These are phyloP conservation scores for Dendrocalamus sinicus DNA, from an alignment of 176 grass and related monocot species.

Conservation along the genomic window DNA sequence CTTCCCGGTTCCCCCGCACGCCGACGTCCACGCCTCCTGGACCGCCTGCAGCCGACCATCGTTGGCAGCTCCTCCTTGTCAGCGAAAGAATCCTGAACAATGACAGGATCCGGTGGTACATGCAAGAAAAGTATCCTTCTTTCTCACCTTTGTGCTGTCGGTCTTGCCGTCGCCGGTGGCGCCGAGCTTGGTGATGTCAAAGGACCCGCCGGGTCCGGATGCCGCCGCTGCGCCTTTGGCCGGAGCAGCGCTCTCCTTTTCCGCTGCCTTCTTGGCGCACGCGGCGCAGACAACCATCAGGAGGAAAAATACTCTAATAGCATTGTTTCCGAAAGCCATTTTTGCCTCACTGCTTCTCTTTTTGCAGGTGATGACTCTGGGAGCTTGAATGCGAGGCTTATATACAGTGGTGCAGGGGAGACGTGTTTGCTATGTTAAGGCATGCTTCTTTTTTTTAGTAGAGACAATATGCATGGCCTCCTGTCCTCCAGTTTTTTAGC, in stretches of 20 bases:
- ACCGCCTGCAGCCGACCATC: slow-evolving; percentile 35
- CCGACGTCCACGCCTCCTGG: slow-evolving; percentile 30
- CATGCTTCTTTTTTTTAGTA: background rate
- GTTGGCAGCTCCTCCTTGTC: no score
- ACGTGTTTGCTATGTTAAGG: no score
- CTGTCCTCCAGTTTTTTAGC: background rate
- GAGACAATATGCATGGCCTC: background rate
- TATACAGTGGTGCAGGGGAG: no score
- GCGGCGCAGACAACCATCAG: background rate
- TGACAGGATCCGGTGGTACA: no score
- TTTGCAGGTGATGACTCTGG: background rate
- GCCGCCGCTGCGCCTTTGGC: background rate
- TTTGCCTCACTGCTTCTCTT: background rate
- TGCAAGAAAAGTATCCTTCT: background rate
- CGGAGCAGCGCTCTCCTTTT: no score
- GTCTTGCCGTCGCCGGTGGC: slow-evolving; percentile 32
- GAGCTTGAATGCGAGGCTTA: no score
- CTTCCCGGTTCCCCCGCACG: slow-evolving; percentile 7
- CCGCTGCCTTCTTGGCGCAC: no score
- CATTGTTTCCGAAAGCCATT: background rate
- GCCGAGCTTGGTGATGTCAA: slow-evolving; percentile 28
- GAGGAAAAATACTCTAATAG: background rate
- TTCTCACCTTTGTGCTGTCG: slow-evolving; percentile 27
- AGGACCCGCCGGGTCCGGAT: background rate
- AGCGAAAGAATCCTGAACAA: no score